phyloP scores from a whole-genome alignment of 1,284 basidiomycete species.

The Sanguinoderma infundibulare region DNA sequence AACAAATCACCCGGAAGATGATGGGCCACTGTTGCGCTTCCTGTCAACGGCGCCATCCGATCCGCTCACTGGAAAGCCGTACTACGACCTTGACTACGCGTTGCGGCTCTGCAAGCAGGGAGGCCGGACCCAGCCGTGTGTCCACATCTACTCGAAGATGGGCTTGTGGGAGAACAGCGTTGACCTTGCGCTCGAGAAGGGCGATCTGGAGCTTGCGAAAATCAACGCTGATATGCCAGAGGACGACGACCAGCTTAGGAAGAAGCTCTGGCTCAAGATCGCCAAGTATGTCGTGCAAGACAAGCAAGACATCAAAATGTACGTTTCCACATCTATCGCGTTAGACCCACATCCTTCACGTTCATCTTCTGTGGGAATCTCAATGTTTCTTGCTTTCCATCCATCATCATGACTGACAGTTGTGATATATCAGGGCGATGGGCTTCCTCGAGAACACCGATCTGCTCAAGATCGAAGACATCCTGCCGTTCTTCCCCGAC shows the following conservation, averaged over 20 bases:
- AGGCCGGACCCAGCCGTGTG: slow-evolving; percentile 87
- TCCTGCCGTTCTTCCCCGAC: slow-evolving; percentile 99
- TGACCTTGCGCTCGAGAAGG: slow-evolving; percentile 92
- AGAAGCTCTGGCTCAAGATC: slow-evolving; percentile 98
- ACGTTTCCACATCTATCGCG: slow-evolving; percentile 37
- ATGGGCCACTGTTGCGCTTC: slow-evolving; percentile 85
- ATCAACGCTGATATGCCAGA: slow-evolving; percentile 93
- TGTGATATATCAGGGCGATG: slow-evolving; percentile 76
- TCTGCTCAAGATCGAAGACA: slow-evolving; percentile 97
- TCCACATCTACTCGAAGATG: slow-evolving; percentile 98
- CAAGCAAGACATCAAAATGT: slow-evolving; percentile 98
- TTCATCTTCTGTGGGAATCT: not conserved
- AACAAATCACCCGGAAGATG: slow-evolving; percentile 56
- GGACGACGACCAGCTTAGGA: slow-evolving; percentile 84
- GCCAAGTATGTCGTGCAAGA: slow-evolving; percentile 97
- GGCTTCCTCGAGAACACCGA: slow-evolving; percentile 93
- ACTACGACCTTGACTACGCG: slow-evolving; percentile 97
- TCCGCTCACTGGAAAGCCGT: slow-evolving; percentile 84
- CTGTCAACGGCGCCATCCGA: slow-evolving; percentile 85
- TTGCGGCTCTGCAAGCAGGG: slow-evolving; percentile 88
- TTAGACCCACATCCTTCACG: not conserved
- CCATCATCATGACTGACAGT: not conserved
- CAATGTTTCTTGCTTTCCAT: not conserved
- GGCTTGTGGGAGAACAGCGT: slow-evolving; percentile 96
- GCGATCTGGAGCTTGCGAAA: slow-evolving; percentile 92